Evolutionary conservation across 208 protist species (phyloP).

Genomic region (Porcisia hertigi): DNA sequence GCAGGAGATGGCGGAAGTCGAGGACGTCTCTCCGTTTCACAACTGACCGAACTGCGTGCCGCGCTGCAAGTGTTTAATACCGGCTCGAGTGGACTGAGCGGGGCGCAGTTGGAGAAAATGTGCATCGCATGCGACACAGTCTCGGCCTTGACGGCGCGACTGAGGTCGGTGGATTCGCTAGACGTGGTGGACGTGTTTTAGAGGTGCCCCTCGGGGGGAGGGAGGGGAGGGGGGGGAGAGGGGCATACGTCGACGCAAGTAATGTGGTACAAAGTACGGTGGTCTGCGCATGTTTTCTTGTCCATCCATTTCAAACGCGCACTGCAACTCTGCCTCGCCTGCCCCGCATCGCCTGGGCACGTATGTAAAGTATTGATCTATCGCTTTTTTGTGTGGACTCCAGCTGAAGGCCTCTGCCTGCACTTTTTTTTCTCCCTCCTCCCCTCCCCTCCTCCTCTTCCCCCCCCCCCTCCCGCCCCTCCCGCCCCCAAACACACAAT

Average conservation of each 20-base stretch:
- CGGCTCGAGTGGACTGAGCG: constrained; percentile 25
- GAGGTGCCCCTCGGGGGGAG: background rate
- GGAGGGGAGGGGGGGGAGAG: too few species aligned
- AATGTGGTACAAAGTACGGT: background rate
- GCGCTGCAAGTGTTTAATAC: constrained; percentile 16
- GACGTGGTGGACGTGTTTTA: constrained; percentile 36
- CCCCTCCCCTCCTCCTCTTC: too few species aligned
- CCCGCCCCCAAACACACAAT: too few species aligned
- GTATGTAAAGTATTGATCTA: too few species aligned
- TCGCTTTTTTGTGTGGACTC: too few species aligned
- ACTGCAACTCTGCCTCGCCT: background rate
- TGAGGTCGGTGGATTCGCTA: constrained; percentile 18
- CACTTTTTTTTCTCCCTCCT: too few species aligned
- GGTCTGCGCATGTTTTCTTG: background rate
- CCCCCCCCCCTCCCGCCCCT: too few species aligned
- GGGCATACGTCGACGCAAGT: background rate
- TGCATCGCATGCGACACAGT: constrained; percentile 46
- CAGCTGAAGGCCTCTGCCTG: too few species aligned
- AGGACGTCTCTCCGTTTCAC: constrained; percentile 15
- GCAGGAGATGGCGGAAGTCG: background rate
- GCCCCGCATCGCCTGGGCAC: background rate
- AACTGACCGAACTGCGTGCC: constrained; percentile 12
- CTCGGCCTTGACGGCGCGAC: constrained; percentile 32
- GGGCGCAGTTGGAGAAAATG: constrained; percentile 57
- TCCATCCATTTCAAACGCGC: too few species aligned